Conservation (phyloP, 2,329 filamentous ascomycete genomes). For the Penicillium sp. region DNA sequence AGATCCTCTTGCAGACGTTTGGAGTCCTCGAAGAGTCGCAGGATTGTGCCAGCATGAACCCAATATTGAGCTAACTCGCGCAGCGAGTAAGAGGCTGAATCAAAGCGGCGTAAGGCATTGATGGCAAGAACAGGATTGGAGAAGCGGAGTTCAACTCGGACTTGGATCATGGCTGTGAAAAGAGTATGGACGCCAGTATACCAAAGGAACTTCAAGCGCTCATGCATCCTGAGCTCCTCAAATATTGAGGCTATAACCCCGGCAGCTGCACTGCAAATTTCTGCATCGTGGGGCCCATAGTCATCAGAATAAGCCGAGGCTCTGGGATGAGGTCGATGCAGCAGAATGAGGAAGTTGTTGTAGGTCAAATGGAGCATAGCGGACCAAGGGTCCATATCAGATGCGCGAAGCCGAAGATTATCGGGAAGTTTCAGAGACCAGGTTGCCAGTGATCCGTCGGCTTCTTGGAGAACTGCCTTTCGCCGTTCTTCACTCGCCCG, state of each 20-base stretch:
- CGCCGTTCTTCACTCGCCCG: constrained; percentile 40
- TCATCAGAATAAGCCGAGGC: constrained; percentile 45
- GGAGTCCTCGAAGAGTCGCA: constrained; percentile 45
- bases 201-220: constrained; percentile 45
- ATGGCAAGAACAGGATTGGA: constrained; percentile 47
- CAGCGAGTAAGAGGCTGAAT: constrained; percentile 43
- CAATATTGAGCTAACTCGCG: constrained; percentile 44
- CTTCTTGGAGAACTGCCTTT: constrained; percentile 42
- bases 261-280: constrained; percentile 47
- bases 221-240: constrained; percentile 43
- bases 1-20: constrained; percentile 44
- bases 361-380: constrained; percentile 47
- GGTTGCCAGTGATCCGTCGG: constrained; percentile 42
- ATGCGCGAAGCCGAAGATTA: constrained; percentile 40
- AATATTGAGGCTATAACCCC: constrained; percentile 47
- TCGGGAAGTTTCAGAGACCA: constrained; percentile 45
- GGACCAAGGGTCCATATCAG: constrained; percentile 45
- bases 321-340: constrained; percentile 46
- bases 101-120: constrained; percentile 45
- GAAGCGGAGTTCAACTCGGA: constrained; percentile 46
- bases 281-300: constrained; percentile 46
- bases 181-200: constrained; percentile 45
- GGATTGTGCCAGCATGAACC: constrained; percentile 44
- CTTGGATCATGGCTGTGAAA: constrained; percentile 49
- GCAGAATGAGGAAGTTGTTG: constrained; percentile 47